phyloP scores from a whole-genome alignment of 352 stramenopile species.

The Globisporangium irregulare region DNA sequence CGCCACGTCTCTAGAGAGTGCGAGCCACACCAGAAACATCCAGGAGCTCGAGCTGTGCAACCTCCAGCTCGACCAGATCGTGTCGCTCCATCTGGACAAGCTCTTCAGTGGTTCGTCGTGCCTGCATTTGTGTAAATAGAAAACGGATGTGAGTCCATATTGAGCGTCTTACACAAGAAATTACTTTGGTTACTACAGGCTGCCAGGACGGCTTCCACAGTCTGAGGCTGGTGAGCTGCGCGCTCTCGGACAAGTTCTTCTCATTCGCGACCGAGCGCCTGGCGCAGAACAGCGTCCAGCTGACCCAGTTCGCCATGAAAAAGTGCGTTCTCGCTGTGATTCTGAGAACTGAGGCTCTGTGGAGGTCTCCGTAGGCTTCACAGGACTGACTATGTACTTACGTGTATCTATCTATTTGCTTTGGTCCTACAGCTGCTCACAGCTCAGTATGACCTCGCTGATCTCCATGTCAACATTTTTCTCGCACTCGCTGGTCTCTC shows the following conservation, averaged over 20 bases:
- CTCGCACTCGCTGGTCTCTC: conserved; percentile 28
- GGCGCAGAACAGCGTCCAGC: conserved; percentile 18
- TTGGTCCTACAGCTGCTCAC: conserved; percentile 27
- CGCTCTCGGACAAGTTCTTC: conserved; percentile 40
- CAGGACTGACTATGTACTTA: neutral
- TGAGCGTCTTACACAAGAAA: no score
- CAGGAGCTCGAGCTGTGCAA: conserved; percentile 30
- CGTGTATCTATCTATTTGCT: neutral
- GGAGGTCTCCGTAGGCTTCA: neutral
- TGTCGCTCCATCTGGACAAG: conserved; percentile 22
- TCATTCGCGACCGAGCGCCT: conserved; percentile 26
- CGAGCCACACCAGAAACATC: conserved; percentile 12
- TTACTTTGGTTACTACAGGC: neutral
- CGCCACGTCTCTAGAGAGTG: conserved; percentile 6
- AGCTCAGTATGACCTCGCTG: conserved; percentile 58
- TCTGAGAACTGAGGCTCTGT: neutral
- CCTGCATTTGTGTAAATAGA: no score
- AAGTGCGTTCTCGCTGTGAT: conserved; percentile 18
- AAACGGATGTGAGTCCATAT: no score
- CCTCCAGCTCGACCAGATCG: conserved; percentile 28
- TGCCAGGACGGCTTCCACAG: conserved; percentile 22
- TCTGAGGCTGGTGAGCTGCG: conserved; percentile 39
- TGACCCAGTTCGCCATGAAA: conserved; percentile 27
- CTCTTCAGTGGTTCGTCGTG: conserved; percentile 22
- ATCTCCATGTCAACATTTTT: conserved; percentile 43